These are phyloP conservation scores for Globisporangium takayamanum DNA, from an alignment of 352 stramenopile genomes.

Conservation along the genomic window DNA sequence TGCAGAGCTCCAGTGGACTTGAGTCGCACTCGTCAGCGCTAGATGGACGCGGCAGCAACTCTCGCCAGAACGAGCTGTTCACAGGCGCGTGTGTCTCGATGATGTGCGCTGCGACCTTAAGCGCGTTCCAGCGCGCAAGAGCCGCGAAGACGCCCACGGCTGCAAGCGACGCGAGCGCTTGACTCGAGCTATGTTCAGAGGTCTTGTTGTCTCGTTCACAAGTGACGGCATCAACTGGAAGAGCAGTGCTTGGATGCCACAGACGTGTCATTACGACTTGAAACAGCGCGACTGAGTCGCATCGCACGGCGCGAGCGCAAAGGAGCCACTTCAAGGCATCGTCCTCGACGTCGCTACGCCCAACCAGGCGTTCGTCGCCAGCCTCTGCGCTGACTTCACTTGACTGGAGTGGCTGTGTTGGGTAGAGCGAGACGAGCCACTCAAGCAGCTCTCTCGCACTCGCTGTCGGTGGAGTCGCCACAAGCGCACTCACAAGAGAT, in stretches of 20 bases:
- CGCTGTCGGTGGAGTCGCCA: too few relatives aligned
- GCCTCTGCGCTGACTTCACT: too few relatives aligned
- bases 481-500: background rate
- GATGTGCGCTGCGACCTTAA: too few relatives aligned
- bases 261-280: constrained; percentile 1
- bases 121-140: too few relatives aligned
- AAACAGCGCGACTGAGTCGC: constrained; percentile 8
- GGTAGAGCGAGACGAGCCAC: too few relatives aligned
- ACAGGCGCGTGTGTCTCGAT: too few relatives aligned
- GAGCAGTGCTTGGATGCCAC: background rate
- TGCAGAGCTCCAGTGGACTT: constrained; percentile 5
- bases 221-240: background rate
- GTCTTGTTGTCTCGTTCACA: too few relatives aligned
- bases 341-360: background rate
- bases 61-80: background rate
- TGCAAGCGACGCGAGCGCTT: too few relatives aligned
- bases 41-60: background rate
- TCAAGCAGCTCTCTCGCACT: too few relatives aligned
- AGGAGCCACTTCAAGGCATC: constrained; percentile 5
- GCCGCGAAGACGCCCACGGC: too few relatives aligned
- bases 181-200: too few relatives aligned
- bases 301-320: constrained; percentile 3
- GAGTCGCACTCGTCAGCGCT: background rate
- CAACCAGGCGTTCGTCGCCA: background rate
- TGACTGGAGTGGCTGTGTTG: too few relatives aligned